Evolutionary conservation across 352 stramenopile species (phyloP).

Genomic region (Phytopythium helicoides): DNA sequence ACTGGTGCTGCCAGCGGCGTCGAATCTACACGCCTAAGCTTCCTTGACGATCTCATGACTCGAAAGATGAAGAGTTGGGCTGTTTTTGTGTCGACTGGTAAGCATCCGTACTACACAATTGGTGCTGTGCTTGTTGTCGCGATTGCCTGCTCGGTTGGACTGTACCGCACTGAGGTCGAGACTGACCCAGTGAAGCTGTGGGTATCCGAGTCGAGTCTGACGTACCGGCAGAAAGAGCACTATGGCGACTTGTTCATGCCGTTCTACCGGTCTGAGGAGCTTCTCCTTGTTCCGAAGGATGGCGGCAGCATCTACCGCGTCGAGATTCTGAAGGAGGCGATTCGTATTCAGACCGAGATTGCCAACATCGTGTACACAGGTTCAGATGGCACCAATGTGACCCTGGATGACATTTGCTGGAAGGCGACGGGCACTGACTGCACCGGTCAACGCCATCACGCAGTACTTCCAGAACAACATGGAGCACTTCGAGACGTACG

Average conservation of each 20-base stretch:
- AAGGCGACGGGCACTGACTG: conserved; percentile 57
- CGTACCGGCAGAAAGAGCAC: conserved; percentile 55
- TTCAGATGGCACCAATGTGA: conserved; percentile 18
- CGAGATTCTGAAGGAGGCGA: conserved; percentile 47
- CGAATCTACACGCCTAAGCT: conserved; percentile 24
- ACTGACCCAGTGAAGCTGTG: conserved; percentile 65
- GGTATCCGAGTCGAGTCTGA: conserved; percentile 53
- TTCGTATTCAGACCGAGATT: conserved; percentile 45
- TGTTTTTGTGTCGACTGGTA: conserved; percentile 32
- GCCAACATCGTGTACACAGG: conserved; percentile 37
- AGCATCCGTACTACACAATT: conserved; percentile 41
- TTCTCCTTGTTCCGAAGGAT: conserved; percentile 66
- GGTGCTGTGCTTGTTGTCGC: conserved; percentile 30
- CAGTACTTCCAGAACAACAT: conserved; percentile 72
- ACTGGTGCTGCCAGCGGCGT: conserved; percentile 18
- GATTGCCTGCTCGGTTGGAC: conserved; percentile 28
- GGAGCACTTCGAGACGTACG: conserved; percentile 57
- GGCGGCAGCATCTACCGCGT: conserved; percentile 50
- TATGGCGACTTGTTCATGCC: conserved; percentile 65
- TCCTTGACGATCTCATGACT: conserved; percentile 44
- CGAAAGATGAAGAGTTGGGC: conserved; percentile 39
- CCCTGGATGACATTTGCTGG: conserved; percentile 62
- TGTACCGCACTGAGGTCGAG: conserved; percentile 49
- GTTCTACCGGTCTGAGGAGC: conserved; percentile 70
- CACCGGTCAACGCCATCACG: conserved; percentile 54